Base-by-base conservation (phyloP, 2,329 filamentous ascomycete genomes). In the Periconia sp. region DNA sequence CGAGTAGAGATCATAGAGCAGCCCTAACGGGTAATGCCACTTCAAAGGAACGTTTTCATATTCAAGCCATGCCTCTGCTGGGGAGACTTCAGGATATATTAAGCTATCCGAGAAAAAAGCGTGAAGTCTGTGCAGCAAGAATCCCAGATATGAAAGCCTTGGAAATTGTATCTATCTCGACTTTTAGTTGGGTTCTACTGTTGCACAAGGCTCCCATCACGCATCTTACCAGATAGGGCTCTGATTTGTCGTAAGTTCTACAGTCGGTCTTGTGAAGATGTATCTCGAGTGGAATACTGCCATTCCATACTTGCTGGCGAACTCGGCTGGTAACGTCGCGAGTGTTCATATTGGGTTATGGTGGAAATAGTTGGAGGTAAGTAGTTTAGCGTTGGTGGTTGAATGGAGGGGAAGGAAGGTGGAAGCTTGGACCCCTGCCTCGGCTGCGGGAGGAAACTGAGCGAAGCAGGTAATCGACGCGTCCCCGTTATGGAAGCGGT, bases 21-120 rank as follows among this genome's bases (percentile, higher is more conserved):
- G 75, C 1, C 88, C 88, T 11, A 88, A 69, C 0, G 88, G 87
- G 55, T 88, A 86, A 65, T 90, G 87, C 85, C 86, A 88, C 76
- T 88, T 89, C 58, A 90, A 70, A 2, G 85, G 83, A 15, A 90
- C 86, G 14, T 79, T 81, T 68, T 90, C 85, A 64, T 85, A 87
- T 1, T 83, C 85, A 58, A 91, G 82, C 82, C 85, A 87, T 18
- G 82, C 81, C 42, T 83, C 75, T 53, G 82, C 76, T 8, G 80
- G 66, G 2, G 75, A 74, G 31, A 81, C 75, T 42, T 79, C 74
- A 3, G 85, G 79, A 58, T 86, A 77, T 61, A 88, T 88, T 37
- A 89, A 71, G 23, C 72, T 79, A 14, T 77, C 61, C 1, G 75
- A 64, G 68, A 89, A 90, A 76, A 89, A 90, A 47, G 78, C 75